These are phyloP conservation scores for Venturia aucupariae DNA, from an alignment of 2,329 filamentous ascomycete species.

Conservation along the genomic window DNA sequence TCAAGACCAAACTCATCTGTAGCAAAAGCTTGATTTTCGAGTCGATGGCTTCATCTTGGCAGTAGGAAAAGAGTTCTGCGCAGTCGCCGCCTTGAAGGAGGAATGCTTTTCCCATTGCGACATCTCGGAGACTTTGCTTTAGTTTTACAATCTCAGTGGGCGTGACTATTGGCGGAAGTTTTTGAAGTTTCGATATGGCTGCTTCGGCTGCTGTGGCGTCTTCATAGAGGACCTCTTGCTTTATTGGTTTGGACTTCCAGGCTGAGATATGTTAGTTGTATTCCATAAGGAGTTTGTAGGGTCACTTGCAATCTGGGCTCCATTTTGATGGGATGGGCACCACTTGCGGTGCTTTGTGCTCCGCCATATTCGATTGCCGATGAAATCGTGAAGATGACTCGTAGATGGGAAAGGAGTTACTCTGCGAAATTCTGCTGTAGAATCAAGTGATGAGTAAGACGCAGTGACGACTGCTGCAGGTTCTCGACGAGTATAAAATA, in stretches of 20 bases:
- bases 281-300: background rate
- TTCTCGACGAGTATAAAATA: background rate
- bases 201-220: constrained; percentile 50
- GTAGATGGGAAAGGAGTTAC: background rate
- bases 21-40: constrained; percentile 93
- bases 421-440: background rate
- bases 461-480: background rate
- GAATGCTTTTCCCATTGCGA: constrained; percentile 84
- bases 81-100: constrained; percentile 94
- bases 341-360: background rate
- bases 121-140: constrained; percentile 70
- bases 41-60: constrained; percentile 78
- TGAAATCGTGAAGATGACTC: background rate
- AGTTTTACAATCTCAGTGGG: constrained; percentile 72
- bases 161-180: constrained; percentile 69
- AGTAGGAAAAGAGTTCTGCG: constrained; percentile 96
- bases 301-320: background rate
- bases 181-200: constrained; percentile 54
- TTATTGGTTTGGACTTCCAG: constrained; percentile 71
- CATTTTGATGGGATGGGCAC: background rate
- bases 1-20: constrained; percentile 93
- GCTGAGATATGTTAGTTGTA: constrained; percentile 32
- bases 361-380: background rate
- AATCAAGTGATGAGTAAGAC: background rate
- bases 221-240: constrained; percentile 63